phyloP scores from a whole-genome alignment of 2,329 filamentous ascomycete genomes.

The Zopfia rhizophila region DNA sequence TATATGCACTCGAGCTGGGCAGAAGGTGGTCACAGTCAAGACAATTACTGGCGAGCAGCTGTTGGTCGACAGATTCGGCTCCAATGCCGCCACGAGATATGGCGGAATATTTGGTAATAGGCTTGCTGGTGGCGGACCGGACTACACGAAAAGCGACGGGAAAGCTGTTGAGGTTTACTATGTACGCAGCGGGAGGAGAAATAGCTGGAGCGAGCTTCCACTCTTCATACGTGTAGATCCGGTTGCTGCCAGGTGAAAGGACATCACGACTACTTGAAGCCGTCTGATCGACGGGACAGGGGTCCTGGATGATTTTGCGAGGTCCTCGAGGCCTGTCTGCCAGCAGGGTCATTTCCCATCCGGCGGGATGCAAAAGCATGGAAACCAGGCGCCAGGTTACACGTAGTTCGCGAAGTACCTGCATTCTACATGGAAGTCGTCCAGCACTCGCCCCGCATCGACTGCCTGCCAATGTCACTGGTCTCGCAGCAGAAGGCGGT shows the following conservation, averaged over 20 bases:
- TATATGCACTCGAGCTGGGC: slow-evolving; percentile 7
- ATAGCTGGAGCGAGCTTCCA: neutral
- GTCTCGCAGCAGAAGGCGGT: slow-evolving; percentile 10
- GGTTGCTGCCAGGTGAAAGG: too few species aligned
- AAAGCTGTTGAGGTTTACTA: neutral
- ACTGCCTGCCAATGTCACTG: slow-evolving; percentile 3
- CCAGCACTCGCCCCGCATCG: slow-evolving; percentile 9
- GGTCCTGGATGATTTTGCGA: neutral
- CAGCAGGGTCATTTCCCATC: too few species aligned
- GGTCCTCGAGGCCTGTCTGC: neutral
- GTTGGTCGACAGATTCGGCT: too few species aligned
- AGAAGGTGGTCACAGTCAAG: slow-evolving; percentile 17
- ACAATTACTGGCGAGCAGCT: too few species aligned
- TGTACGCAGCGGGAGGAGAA: slow-evolving; percentile 1
- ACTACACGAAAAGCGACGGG: neutral
- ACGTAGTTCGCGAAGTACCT: slow-evolving; percentile 1
- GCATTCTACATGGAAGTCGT: slow-evolving; percentile 12
- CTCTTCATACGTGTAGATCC: slow-evolving; percentile 5
- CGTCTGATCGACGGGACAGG: neutral
- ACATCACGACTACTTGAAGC: neutral
- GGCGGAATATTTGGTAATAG: slow-evolving; percentile 6
- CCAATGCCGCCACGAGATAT: too few species aligned
- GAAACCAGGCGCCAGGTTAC: slow-evolving; percentile 8
- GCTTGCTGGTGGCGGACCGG: neutral
- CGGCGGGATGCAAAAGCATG: neutral